Evolutionary conservation across 2,329 filamentous ascomycete species (phyloP).

Genomic region (Trichoderma afroharzianum): DNA sequence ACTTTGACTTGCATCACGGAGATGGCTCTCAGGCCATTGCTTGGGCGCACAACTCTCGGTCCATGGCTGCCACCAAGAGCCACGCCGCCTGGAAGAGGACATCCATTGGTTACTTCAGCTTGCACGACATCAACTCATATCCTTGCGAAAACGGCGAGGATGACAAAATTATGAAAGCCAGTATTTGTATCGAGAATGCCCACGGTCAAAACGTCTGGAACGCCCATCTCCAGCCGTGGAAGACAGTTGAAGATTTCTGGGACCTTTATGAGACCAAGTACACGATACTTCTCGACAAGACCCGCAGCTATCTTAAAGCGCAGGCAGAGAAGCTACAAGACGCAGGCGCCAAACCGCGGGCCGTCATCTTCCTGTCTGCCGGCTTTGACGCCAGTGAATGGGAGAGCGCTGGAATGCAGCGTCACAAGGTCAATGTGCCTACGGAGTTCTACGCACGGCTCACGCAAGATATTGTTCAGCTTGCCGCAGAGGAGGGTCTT

Average conservation of each 20-base stretch:
- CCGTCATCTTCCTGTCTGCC: constrained; percentile 89
- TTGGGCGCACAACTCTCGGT: constrained; percentile 82
- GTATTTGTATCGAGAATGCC: constrained; percentile 88
- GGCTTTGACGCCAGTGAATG: constrained; percentile 97
- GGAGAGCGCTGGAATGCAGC: constrained; percentile 89
- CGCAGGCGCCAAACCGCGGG: constrained; percentile 63
- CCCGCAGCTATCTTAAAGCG: constrained; percentile 67
- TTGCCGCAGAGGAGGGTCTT: constrained; percentile 76
- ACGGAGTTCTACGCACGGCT: constrained; percentile 95
- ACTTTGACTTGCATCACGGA: constrained; percentile 88
- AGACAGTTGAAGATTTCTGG: constrained; percentile 83
- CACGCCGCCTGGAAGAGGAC: constrained; percentile 74
- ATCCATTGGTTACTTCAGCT: constrained; percentile 89
- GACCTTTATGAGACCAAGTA: constrained; percentile 79
- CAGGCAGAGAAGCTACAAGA: constrained; percentile 65
- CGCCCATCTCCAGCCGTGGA: constrained; percentile 87
- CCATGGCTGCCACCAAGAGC: constrained; percentile 61
- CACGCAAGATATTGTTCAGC: constrained; percentile 75
- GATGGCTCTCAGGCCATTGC: constrained; percentile 94
- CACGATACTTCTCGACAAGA: constrained; percentile 71
- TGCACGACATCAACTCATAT: constrained; percentile 98
- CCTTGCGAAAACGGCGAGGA: constrained; percentile 93
- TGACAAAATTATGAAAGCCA: constrained; percentile 90
- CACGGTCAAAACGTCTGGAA: constrained; percentile 97
- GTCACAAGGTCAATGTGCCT: constrained; percentile 91